Base-by-base conservation (phyloP, 2,329 filamentous ascomycete species). In the Exophiala calicioides region DNA sequence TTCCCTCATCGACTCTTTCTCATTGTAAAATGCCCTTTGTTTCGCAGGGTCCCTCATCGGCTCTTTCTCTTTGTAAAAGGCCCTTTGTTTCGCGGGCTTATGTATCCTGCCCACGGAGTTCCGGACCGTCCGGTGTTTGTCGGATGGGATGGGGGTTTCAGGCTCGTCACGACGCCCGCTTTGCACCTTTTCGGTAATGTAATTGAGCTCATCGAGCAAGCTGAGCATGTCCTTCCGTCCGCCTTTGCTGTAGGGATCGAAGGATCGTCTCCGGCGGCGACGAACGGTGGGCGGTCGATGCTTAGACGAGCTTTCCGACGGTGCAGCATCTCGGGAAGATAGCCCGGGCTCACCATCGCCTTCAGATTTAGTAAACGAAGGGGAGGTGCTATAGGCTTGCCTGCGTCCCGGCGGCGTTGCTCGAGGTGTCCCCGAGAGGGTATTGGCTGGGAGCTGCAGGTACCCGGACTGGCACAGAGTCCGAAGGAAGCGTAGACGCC, bases 401-500 rank as follows among this genome's bases (percentile, higher is more conserved):
- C 24, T 21, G 4, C 15, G 13, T 27, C 13, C 15, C 23, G 21
- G 16, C 18, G 35, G 4, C 21, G 16, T 16, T 16, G n/a, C 13
- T 38, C 21, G n/a, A 19, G 21, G n/a, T 5, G n/a, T 19, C n/a
- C 15, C 10, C 5, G 33, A 9, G 13, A 38, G 42, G 20, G 6
- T 37, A n/a, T 30, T 30, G n/a, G n/a, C n/a, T 16, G 30, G 29
- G 3, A 18, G 21, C 15, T 21, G 13, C 21, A 36, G 41, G 2
- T 7, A 5, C 21, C 20, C 29, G 26, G 29, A 35, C 13, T 30
- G 29, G 21, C n/a, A 53, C 4, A 56, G 21, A n/a, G 16, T 29
- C 15, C 33, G 47, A 20, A 50, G 23, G 20, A 53, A 27, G 8
- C 47, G 35, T 6, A 55, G 44, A 27, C 55, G 55, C 55, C 55